Evolutionary conservation across 768 basidiomycete species (phyloP), one percentile per base, ranked within the genome.

Genomic region (Russula sp.): DNA sequence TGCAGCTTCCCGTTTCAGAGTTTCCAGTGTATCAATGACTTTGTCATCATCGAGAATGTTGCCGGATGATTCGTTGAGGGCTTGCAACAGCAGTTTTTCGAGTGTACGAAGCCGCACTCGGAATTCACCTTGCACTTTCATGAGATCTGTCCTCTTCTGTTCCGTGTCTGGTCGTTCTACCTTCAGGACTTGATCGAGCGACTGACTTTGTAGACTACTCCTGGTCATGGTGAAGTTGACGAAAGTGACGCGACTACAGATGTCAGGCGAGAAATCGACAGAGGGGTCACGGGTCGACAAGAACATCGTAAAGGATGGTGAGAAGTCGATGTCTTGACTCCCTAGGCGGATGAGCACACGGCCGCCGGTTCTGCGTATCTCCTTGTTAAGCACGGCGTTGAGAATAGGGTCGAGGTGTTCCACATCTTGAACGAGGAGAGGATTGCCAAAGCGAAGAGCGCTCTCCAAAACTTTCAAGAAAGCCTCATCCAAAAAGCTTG

Each of bases 271-370:
- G 75, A 99, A 98, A 69, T 98, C 94, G 64, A 97, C 89, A 0
- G 96, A 96, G 2, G 97, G 95, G 73, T 99, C 95, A 22, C 97
- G 79, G 11, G 97, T 99, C 2, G 96, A 92, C 47, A 99, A 80
- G 84, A 99, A 99, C 93, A 99, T 95, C 6, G 93, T 97, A 80
- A 99, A 99, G n/a, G 97, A 87, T 7, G 97, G 97, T 0, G 97
- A 99, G 73, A 98, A 98, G 72, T 99, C 97, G 73, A 99, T 98
- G 67, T 99, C 97, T 76, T 99, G 97, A 70, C 82, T 98, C 5
- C 97, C 96, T 22, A 98, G 79, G 41, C 97, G 91, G 65, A 99
- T 97, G 43, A 98, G 83, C 14, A 98, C 94, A 73, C 97, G 93
- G 46, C 97, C 97, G 46, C 97, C 97, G 2, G 97, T 97, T 32